A percentile compares a stretch with the other conserved stretches of the same genome.
These are phyloP conservation scores for Elaeis oleifera DNA, from an alignment of 202 grass and related monocot genomes.

Conservation along the genomic window DNA sequence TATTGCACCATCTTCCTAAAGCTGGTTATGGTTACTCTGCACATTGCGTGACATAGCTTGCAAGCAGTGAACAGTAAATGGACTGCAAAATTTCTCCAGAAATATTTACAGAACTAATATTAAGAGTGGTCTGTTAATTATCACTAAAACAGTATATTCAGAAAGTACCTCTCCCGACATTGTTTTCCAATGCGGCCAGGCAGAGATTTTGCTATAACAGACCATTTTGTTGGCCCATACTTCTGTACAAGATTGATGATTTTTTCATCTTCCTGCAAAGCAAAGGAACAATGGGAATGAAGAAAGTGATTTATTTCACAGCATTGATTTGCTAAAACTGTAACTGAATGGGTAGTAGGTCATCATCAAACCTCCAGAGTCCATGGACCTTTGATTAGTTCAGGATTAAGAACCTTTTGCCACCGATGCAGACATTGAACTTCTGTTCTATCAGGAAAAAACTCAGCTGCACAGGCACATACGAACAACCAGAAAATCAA, in stretches of 20 bases:
- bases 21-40: too few species aligned
- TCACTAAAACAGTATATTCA: too few species aligned
- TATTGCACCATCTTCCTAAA: too few species aligned
- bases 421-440: constrained; percentile 5
- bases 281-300: neutral
- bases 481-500: constrained; percentile 10
- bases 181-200: constrained; percentile 98
- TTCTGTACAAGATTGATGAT: constrained; percentile 72
- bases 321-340: neutral
- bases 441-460: constrained; percentile 10
- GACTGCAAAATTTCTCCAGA: too few species aligned
- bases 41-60: too few species aligned
- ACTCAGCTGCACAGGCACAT: constrained; percentile 26
- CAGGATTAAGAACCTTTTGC: constrained; percentile 8
- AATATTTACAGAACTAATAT: too few species aligned
- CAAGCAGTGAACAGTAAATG: too few species aligned
- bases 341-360: neutral
- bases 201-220: constrained; percentile 74
- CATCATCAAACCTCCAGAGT: constrained; percentile 13
- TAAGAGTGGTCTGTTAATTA: too few species aligned
- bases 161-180: constrained; percentile 77
- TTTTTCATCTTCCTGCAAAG: constrained; percentile 89
- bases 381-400: constrained; percentile 1
- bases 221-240: constrained; percentile 97
- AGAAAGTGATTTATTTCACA: constrained; percentile 15